These are phyloP conservation scores for Claviceps spartinae DNA, from an alignment of 2,329 filamentous ascomycete genomes.

Conservation along the genomic window DNA sequence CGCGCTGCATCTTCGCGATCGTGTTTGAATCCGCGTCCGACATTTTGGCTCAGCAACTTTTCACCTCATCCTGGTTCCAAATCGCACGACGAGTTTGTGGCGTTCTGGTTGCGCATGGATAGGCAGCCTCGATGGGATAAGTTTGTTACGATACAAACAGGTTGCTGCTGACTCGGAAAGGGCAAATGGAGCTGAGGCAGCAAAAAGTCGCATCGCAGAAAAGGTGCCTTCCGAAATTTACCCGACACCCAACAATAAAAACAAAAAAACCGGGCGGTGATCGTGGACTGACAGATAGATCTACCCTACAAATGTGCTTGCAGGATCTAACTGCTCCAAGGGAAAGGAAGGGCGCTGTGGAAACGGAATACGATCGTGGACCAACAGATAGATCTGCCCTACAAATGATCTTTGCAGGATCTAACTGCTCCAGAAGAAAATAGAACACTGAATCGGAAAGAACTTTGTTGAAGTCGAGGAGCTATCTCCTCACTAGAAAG, in stretches of 20 bases:
- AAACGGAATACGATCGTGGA: too few species aligned
- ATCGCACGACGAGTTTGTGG: constrained; percentile 21
- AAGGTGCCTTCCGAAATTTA: constrained; percentile 18
- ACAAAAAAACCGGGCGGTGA: too few species aligned
- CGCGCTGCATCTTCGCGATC: constrained; percentile 77
- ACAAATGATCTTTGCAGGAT: too few species aligned
- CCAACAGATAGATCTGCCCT: too few species aligned
- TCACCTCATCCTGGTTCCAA: constrained; percentile 30
- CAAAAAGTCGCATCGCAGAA: constrained; percentile 16
- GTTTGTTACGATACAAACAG: constrained; percentile 8
- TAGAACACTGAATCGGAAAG: too few species aligned
- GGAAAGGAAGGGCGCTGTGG: too few species aligned
- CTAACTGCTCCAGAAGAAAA: too few species aligned
- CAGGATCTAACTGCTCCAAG: too few species aligned
- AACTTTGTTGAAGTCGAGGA: too few species aligned
- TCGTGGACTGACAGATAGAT: too few species aligned
- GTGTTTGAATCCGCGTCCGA: constrained; percentile 76
- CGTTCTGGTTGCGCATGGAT: constrained; percentile 25
- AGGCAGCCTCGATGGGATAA: constrained; percentile 11
- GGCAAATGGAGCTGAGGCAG: constrained; percentile 11
- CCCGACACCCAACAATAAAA: constrained; percentile 10
- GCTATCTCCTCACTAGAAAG: too few species aligned
- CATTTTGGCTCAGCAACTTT: constrained; percentile 34
- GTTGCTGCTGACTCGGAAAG: background rate
- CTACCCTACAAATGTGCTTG: too few species aligned